Evolutionary conservation across 202 grass and related monocot species (phyloP).

Genomic region (Setaria italica): DNA sequence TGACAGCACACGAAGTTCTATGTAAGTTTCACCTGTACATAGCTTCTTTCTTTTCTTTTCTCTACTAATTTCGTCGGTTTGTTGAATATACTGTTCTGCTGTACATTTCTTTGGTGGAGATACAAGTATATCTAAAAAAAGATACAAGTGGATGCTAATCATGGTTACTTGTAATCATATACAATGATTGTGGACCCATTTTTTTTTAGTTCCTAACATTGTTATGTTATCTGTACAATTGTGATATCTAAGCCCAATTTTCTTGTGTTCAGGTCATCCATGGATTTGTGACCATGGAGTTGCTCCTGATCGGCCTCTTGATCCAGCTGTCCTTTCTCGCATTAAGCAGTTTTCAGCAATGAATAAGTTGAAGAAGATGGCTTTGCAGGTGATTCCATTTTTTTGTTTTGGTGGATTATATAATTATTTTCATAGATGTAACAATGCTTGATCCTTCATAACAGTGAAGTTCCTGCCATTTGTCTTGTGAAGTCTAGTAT

Average conservation of each 20-base stretch:
- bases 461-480: not conserved
- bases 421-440: not conserved
- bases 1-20: constrained; percentile 73
- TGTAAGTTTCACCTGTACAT: constrained; percentile 52
- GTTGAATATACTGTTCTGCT: constrained; percentile 9
- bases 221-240: constrained; percentile 21
- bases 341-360: constrained; percentile 95
- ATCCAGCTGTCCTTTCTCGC: constrained; percentile 92
- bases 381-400: constrained; percentile 66
- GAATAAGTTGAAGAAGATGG: constrained; percentile 99
- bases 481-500: constrained; percentile 36
- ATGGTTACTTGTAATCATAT: not conserved
- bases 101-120: not conserved
- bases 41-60: not conserved
- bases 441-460: constrained; percentile 16
- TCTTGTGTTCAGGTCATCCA: constrained; percentile 69
- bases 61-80: constrained; percentile 16
- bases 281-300: constrained; percentile 94
- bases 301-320: constrained; percentile 90
- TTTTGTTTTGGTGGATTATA: not conserved
- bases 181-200: not conserved
- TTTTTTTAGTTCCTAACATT: not conserved
- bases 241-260: not conserved
- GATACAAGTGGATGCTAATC: not conserved
- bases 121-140: not conserved